Evolutionary conservation across 192 early-diverging fungal species (phyloP).

Genomic region (Linnemannia hyalina): DNA sequence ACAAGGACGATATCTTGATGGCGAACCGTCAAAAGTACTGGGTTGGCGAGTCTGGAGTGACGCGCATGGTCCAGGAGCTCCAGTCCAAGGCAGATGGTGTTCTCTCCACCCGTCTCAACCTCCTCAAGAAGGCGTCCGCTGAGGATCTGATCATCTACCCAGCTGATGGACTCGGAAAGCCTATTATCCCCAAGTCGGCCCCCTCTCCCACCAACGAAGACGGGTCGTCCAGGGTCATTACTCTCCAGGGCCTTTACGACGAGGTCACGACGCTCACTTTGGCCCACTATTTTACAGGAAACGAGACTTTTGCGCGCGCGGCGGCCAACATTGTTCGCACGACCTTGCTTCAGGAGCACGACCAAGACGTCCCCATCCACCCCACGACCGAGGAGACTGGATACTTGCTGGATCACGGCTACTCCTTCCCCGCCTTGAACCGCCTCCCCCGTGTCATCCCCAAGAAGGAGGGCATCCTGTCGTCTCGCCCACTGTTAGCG

Average conservation of each 20-base stretch:
- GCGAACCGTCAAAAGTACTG: conserved; percentile 66
- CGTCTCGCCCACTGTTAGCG: conserved; percentile 41
- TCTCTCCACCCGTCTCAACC: conserved; percentile 25
- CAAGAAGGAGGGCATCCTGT: conserved; percentile 51
- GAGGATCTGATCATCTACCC: conserved; percentile 43
- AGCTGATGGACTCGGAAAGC: conserved; percentile 29
- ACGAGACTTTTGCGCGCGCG: conserved; percentile 63
- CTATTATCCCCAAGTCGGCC: conserved; percentile 26
- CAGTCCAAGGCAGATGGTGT: conserved; percentile 46
- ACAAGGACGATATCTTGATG: conserved; percentile 62
- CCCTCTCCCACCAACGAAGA: conserved; percentile 19
- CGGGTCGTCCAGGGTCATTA: conserved; percentile 39
- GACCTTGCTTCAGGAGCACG: conserved; percentile 65
- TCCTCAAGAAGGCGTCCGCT: conserved; percentile 48
- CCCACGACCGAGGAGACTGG: conserved; percentile 64
- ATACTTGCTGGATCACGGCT: conserved; percentile 70
- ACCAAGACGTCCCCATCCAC: conserved; percentile 54
- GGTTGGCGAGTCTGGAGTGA: conserved; percentile 62
- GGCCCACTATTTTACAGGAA: conserved; percentile 66
- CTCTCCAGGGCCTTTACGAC: conserved; percentile 55
- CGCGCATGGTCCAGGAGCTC: conserved; percentile 52
- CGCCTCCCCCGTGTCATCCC: conserved; percentile 64
- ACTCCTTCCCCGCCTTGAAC: conserved; percentile 69
- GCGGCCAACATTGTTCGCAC: conserved; percentile 70
- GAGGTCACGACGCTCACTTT: conserved; percentile 68